Evolutionary conservation across 2,329 filamentous ascomycete species (phyloP).

Genomic region (Venturia nashicola): DNA sequence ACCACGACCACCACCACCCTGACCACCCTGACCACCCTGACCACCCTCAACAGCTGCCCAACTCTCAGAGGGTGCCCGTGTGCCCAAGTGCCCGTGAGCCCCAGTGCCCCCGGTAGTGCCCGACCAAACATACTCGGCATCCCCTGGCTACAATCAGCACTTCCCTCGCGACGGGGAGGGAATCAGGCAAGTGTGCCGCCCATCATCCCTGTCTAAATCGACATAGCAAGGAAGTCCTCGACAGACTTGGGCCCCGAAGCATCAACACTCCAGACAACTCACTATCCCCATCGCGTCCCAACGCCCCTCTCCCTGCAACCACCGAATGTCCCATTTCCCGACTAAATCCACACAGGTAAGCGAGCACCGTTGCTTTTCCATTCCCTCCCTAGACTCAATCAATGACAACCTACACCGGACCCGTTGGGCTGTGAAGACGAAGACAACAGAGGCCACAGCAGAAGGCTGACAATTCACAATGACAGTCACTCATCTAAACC

Average conservation of each 20-base stretch:
- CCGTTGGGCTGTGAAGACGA: neutral
- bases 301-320: neutral
- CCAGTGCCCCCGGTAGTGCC: too few relatives aligned
- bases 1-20: too few relatives aligned
- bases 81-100: neutral
- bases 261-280: neutral
- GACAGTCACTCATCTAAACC: neutral
- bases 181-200: neutral
- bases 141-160: neutral
- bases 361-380: neutral
- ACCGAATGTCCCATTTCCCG: neutral
- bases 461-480: neutral
- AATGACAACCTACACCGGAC: neutral
- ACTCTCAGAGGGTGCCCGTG: neutral
- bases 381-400: neutral
- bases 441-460: neutral
- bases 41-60: neutral
- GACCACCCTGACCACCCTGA: too few relatives aligned
- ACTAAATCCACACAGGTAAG: neutral
- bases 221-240: neutral
- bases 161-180: neutral
- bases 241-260: neutral
- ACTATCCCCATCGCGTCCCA: neutral
- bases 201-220: neutral
- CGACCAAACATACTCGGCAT: neutral